A percentile compares a stretch with the other conserved stretches of the same genome.
Evolutionary conservation across 192 early-diverging fungal genomes (phyloP).

Genomic region (Helicostylum pulchrum): DNA sequence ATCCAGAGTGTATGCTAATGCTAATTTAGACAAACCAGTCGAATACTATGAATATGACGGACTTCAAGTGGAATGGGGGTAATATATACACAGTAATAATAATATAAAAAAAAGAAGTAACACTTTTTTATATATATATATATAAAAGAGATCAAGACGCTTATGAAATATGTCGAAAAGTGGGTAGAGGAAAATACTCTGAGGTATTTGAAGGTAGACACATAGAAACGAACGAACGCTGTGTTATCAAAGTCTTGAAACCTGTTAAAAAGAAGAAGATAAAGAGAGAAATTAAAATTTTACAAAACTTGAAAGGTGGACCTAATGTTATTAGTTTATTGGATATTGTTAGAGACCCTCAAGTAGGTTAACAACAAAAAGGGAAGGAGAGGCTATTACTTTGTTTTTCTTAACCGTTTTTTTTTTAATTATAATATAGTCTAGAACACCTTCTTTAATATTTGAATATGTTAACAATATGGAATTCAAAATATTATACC

Average conservation of each 20-base stretch:
- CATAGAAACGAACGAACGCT: conserved; percentile 73
- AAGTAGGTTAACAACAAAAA: conserved; percentile 42
- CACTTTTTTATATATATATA: neutral
- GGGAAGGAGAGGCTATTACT: no score
- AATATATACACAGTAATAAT: conserved; percentile 26
- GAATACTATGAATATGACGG: conserved; percentile 99
- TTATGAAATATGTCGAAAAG: conserved; percentile 96
- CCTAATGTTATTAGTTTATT: conserved; percentile 88
- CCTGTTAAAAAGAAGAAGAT: conserved; percentile 99
- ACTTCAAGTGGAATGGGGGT: conserved; percentile 90
- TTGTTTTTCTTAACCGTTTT: neutral
- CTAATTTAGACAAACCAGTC: conserved; percentile 71
- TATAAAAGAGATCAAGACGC: conserved; percentile 76
- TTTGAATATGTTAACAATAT: conserved; percentile 97
- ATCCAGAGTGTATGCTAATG: conserved; percentile 86
- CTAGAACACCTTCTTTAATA: conserved; percentile 95
- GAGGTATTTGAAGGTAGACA: conserved; percentile 99
- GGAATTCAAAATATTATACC: conserved; percentile 96
- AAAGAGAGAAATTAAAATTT: conserved; percentile 98
- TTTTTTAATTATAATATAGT: conserved; percentile 38
- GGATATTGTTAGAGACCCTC: conserved; percentile 94
- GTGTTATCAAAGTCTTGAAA: conserved; percentile 98
- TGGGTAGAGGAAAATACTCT: conserved; percentile 98
- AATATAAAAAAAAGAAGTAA: neutral
- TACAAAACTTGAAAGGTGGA: conserved; percentile 95